These are phyloP conservation scores for Podaxis sp. DNA, from an alignment of 768 basidiomycete genomes.

Conservation along the genomic window DNA sequence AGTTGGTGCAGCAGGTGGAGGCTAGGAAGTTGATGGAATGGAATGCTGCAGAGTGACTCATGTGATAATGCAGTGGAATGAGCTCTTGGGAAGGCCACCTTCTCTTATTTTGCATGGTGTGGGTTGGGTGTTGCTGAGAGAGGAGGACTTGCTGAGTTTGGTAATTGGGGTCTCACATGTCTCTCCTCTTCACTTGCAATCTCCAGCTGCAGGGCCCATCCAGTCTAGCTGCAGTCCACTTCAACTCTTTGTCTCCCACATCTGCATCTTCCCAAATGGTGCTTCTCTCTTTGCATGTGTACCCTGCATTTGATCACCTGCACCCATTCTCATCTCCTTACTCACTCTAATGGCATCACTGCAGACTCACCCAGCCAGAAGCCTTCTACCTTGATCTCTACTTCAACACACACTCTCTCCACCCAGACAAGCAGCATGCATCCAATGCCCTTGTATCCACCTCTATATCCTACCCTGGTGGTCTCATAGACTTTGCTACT, in stretches of 20 bases:
- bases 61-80: constrained; percentile 30
- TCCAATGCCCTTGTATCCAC: constrained; percentile 75
- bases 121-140: not conserved
- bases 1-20: constrained; percentile 97
- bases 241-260: constrained; percentile 59
- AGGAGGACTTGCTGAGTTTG: too few relatives aligned
- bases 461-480: constrained; percentile 69
- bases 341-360: constrained; percentile 13
- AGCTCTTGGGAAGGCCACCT: not conserved
- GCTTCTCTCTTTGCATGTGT: constrained; percentile 58
- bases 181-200: constrained; percentile 69
- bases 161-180: constrained; percentile 37
- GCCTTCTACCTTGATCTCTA: constrained; percentile 74
- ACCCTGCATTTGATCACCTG: constrained; percentile 65
- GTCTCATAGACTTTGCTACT: constrained; percentile 61
- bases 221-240: constrained; percentile 69
- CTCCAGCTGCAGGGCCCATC: constrained; percentile 57
- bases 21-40: constrained; percentile 73
- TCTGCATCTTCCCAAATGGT: constrained; percentile 68
- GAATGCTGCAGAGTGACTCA: constrained; percentile 46
- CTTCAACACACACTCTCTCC: constrained; percentile 69
- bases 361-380: constrained; percentile 69
- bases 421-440: constrained; percentile 54
- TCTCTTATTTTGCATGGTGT: not conserved
- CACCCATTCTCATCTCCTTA: constrained; percentile 9